These are phyloP conservation scores for Murraya koenigii DNA, from an alignment of 345 rosid genomes.

Conservation along the genomic window DNA sequence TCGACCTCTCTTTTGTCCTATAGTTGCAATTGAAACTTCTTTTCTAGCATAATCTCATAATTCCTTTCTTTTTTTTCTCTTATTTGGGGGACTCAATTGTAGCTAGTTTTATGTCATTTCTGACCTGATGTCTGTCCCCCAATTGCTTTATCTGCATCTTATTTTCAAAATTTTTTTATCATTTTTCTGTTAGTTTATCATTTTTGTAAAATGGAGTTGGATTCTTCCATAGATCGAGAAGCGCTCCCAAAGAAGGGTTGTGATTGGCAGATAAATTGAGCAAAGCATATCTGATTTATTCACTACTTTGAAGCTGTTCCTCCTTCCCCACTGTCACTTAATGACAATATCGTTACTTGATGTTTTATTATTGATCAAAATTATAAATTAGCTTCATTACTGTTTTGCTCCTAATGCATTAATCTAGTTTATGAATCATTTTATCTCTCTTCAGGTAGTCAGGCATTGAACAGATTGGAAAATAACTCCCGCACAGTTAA, in stretches of 20 bases:
- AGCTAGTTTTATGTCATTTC: too few species aligned
- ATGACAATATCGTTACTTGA: background rate
- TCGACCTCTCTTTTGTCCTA: background rate
- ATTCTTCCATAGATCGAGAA: background rate
- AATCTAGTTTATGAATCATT: background rate
- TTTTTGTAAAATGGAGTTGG: background rate
- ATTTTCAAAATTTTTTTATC: too few species aligned
- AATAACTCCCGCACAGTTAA: constrained; percentile 76
- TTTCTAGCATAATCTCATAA: too few species aligned
- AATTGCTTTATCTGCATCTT: too few species aligned
- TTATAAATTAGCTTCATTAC: background rate
- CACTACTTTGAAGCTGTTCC: background rate
- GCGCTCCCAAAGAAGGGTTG: background rate
- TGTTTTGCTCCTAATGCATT: background rate
- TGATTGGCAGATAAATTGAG: background rate
- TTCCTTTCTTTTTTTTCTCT: too few species aligned
- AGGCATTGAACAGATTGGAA: constrained; percentile 67
- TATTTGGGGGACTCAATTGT: too few species aligned
- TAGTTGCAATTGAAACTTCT: background rate
- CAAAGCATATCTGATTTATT: background rate
- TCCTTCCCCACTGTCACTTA: background rate
- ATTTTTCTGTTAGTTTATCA: background rate
- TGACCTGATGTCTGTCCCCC: too few species aligned
- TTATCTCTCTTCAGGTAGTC: constrained; percentile 48
- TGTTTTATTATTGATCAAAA: background rate